Percentiles rank a stretch among this genome's conserved stretches.
Evolutionary conservation across 306 rosid species (phyloP).

Genomic region (Acacia acuminata): DNA sequence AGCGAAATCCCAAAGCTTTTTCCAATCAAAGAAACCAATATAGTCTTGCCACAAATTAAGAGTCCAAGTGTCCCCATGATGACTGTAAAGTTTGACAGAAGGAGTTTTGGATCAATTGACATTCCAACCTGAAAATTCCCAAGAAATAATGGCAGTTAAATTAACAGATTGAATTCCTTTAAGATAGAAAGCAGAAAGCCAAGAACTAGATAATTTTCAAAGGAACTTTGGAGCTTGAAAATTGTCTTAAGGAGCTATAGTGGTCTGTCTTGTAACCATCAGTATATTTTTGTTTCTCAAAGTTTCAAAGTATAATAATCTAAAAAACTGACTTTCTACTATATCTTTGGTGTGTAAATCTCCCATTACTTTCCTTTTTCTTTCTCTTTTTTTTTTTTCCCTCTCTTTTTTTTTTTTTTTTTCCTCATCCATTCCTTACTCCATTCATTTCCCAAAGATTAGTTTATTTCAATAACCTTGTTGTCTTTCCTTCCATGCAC

Average conservation of each 20-base stretch:
- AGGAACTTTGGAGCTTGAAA: background rate
- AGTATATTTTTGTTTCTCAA: background rate
- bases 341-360: background rate
- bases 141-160: constrained; percentile 33
- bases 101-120: constrained; percentile 99
- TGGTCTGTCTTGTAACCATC: background rate
- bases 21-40: constrained; percentile 82
- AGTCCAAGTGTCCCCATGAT: constrained; percentile 79
- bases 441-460: background rate
- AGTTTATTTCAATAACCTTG: background rate
- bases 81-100: constrained; percentile 81
- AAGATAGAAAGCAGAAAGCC: background rate
- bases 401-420: background rate
- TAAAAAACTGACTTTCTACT: background rate
- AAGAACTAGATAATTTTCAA: background rate
- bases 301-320: background rate
- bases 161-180: constrained; percentile 5
- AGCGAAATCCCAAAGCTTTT: constrained; percentile 79
- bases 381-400: background rate
- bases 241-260: background rate
- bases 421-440: background rate
- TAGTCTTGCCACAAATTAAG: constrained; percentile 77
- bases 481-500: background rate
- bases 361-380: background rate
- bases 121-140: constrained; percentile 90